phyloP scores from a whole-genome alignment of 805 yeast genomes.

The Blastobotrys attinorum region DNA sequence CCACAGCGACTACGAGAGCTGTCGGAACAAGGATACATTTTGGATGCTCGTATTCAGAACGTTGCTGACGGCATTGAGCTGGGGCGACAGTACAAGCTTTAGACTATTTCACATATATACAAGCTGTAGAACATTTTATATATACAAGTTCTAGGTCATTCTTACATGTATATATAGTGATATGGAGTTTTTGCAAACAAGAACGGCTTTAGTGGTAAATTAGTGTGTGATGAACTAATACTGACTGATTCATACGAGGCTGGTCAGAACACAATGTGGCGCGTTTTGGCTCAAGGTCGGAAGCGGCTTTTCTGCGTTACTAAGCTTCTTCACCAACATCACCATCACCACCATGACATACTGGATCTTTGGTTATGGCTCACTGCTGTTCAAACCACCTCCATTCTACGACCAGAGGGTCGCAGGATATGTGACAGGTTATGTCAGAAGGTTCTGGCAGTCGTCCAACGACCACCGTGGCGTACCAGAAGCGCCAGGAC shows the following conservation, averaged over 20 bases:
- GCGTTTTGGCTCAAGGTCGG: no score
- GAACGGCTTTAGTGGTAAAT: no score
- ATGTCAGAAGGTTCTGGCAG: constrained; percentile 84
- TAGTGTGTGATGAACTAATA: no score
- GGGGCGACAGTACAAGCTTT: constrained; percentile 31
- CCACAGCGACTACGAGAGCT: constrained; percentile 47
- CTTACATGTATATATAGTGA: neutral
- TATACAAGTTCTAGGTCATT: neutral
- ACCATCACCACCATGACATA: no score
- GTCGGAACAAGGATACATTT: constrained; percentile 55
- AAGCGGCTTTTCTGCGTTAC: no score
- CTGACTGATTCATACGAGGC: no score
- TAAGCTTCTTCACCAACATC: no score
- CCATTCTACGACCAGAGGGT: constrained; percentile 54
- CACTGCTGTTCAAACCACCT: constrained; percentile 85
- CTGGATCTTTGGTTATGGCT: constrained; percentile 90
- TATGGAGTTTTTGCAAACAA: no score
- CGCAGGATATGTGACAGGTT: constrained; percentile 72
- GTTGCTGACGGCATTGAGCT: constrained; percentile 73
- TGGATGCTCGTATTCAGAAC: constrained; percentile 85
- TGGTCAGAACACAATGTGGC: no score
- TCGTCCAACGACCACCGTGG: constrained; percentile 86
- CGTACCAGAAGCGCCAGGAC: constrained; percentile 75
- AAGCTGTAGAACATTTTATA: neutral
- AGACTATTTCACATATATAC: neutral